Evolutionary conservation across 106 monocot genomes (phyloP).

Genomic region (Hemerocallis citrina): DNA sequence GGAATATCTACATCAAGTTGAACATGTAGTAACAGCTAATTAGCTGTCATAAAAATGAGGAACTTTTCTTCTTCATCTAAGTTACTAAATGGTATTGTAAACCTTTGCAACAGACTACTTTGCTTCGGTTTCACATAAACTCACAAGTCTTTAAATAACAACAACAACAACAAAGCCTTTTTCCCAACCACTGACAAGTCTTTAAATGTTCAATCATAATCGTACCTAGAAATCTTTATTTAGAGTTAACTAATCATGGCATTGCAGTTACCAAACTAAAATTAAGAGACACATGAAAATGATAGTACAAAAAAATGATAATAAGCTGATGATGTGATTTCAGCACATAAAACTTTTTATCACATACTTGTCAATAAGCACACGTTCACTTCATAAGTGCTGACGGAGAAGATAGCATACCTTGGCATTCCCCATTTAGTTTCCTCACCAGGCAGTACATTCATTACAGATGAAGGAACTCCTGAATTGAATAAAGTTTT

Average conservation of each 20-base stretch:
- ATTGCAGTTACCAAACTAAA: too few relatives aligned
- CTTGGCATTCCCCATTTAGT: constrained; percentile 8
- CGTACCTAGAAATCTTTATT: background rate
- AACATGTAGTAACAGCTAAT: too few relatives aligned
- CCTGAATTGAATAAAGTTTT: constrained; percentile 6
- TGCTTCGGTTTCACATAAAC: too few relatives aligned
- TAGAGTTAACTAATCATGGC: background rate
- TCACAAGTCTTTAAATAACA: too few relatives aligned
- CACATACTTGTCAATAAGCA: background rate
- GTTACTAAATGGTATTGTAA: too few relatives aligned
- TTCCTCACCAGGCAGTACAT: background rate
- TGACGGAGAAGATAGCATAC: constrained; percentile 14
- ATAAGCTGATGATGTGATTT: background rate
- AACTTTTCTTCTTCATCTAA: too few relatives aligned
- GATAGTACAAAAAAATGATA: background rate
- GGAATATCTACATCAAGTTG: too few relatives aligned
- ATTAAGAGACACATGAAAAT: background rate
- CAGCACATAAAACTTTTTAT: background rate
- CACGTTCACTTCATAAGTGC: background rate
- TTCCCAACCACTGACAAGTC: background rate
- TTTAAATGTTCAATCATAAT: constrained; percentile 6
- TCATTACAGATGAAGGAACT: constrained; percentile 11
- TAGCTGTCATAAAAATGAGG: too few relatives aligned
- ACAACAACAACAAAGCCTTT: too few relatives aligned
- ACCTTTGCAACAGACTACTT: too few relatives aligned